A percentile compares a stretch with the other conserved stretches of the same genome.
Evolutionary conservation across 805 yeast species (phyloP).

Genomic region (Vanderwaltozyma verrucispora): DNA sequence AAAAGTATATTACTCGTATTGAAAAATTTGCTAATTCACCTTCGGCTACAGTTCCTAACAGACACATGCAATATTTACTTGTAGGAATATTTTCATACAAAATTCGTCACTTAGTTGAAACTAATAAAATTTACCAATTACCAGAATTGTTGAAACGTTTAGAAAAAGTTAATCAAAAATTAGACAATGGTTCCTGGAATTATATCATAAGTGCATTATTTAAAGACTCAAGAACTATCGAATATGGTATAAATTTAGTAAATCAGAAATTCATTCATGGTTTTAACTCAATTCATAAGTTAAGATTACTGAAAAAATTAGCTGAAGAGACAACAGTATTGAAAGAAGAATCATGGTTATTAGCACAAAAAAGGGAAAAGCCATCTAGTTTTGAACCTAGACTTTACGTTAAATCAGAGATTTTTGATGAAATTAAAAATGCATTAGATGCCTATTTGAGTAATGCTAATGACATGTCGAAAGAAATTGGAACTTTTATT

Average conservation of each 20-base stretch:
- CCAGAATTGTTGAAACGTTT: slow-evolving; percentile 15
- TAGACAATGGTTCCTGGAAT: slow-evolving; percentile 28
- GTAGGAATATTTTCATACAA: slow-evolving; percentile 19
- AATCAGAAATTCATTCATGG: slow-evolving; percentile 32
- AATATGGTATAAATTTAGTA: slow-evolving; percentile 21
- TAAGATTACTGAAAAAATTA: slow-evolving; percentile 12
- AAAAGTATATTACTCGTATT: slow-evolving; percentile 12
- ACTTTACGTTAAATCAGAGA: slow-evolving; percentile 21
- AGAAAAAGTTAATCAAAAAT: slow-evolving; percentile 17
- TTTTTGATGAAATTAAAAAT: slow-evolving; percentile 6
- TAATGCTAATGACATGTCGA: slow-evolving; percentile 8
- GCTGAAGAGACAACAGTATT: slow-evolving; percentile 8
- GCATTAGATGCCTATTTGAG: slow-evolving; percentile 21
- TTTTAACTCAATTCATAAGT: slow-evolving; percentile 22
- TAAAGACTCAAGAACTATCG: slow-evolving; percentile 20
- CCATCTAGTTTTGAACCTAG: slow-evolving; percentile 18
- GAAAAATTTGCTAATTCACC: slow-evolving; percentile 13
- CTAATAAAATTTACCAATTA: slow-evolving; percentile 9
- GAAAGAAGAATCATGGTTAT: slow-evolving; percentile 12
- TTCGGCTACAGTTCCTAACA: slow-evolving; percentile 15
- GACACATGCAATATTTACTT: slow-evolving; percentile 10
- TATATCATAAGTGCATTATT: slow-evolving; percentile 22
- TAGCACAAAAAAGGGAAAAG: slow-evolving; percentile 12
- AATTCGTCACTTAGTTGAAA: slow-evolving; percentile 12
- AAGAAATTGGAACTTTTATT: slow-evolving; percentile 11